These are phyloP conservation scores for Metarhizium sp. DNA, from an alignment of 2,329 filamentous ascomycete species.

Conservation along the genomic window DNA sequence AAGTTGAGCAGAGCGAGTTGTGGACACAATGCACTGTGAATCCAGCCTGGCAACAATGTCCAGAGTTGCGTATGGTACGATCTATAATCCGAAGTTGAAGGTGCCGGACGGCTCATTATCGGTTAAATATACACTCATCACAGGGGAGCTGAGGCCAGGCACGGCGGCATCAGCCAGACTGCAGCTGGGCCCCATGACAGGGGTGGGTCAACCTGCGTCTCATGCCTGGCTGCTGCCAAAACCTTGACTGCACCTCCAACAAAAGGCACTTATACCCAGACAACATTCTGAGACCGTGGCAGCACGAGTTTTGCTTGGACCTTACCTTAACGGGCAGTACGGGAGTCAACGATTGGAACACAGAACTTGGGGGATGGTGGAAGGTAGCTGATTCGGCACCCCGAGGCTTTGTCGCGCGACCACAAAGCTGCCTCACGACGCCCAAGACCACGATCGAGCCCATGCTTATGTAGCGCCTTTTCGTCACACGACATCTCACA, in stretches of 20 bases:
- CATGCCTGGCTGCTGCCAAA: conserved; percentile 2
- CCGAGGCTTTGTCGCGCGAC: conserved; percentile 1
- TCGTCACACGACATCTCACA: conserved; percentile 1
- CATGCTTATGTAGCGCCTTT: not conserved
- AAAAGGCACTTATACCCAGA: not conserved
- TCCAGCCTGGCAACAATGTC: too few species aligned
- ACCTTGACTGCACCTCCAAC: conserved; percentile 1
- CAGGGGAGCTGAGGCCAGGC: not conserved
- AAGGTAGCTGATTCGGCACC: conserved; percentile 1
- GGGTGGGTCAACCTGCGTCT: conserved; percentile 6
- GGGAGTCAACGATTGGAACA: not conserved
- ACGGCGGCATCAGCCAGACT: not conserved
- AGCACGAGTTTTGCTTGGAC: not conserved
- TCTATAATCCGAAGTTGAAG: not conserved
- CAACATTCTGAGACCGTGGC: not conserved
- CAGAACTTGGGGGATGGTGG: conserved; percentile 2
- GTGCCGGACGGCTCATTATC: conserved; percentile 4
- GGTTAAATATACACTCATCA: conserved; percentile 3
- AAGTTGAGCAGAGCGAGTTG: not conserved
- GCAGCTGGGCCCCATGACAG: not conserved
- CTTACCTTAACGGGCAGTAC: not conserved
- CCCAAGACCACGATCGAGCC: not conserved
- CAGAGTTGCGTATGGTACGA: not conserved
- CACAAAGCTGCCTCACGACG: not conserved
- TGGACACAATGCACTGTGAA: not conserved